Evolutionary conservation across 768 basidiomycete species (phyloP), one percentile per base, ranked within the genome.

Genomic region (Lentinula sp.): DNA sequence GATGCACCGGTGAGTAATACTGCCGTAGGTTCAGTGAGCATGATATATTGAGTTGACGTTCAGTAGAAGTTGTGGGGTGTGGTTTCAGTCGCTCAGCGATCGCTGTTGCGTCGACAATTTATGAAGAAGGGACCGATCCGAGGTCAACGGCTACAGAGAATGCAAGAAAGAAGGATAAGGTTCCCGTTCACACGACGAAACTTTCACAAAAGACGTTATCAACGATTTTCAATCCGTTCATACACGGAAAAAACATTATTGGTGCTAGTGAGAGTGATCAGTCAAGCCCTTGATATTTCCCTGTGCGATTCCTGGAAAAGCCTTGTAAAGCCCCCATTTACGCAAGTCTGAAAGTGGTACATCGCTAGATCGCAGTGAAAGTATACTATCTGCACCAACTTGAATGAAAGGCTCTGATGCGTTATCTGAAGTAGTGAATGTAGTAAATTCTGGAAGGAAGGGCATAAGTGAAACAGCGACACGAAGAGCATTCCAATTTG

Each of bases 241-340:
- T 13, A 2, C 28, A 28, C 37, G 13, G 37, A 39, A 39, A 39
- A 39, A 39, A 39, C 13, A 39, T 9, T 4, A 28, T 28, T 28
- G 3, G 28, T 28, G 28, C 28, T 28, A 28, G 28, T 28, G 28
- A 28, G 28, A 28, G 28, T 2, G 28, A 28, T 45, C 10, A 5
- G 45, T 46, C 18, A 12, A 48, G 20, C 18, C 9, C 23, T 45
- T 6, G 13, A 60, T 32, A 52, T 52, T 60, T 13, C 72, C 73
- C 64, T 81, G 79, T 13, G 79, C 75, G 43, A 82, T 64, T 48
- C 75, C 73, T 28, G 80, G 79, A 68, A 80, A 83, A 3, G 80
- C 77, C 16, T 76, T 76, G 66, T 82, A 79, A 55, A 83, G 56
- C 8, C 72, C 67, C 81, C 81, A 83, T 36, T 60, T 64, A 41